These are phyloP conservation scores for Torulaspora quercuum DNA, from an alignment of 805 yeast species.

Conservation along the genomic window DNA sequence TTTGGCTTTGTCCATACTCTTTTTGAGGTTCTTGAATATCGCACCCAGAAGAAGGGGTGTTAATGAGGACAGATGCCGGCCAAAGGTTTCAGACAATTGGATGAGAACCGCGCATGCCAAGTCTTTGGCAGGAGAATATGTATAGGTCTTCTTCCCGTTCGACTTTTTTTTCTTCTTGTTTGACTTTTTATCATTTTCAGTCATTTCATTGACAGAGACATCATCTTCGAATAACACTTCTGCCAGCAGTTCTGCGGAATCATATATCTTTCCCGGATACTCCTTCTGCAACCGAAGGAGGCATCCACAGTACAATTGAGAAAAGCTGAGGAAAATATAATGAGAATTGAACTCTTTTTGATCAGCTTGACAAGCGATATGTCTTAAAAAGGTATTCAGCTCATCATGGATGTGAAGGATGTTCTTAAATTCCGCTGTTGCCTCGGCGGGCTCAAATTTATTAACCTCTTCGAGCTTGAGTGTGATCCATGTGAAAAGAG, in stretches of 20 bases:
- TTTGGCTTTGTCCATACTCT: constrained; percentile 32
- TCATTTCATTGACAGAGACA: constrained; percentile 13
- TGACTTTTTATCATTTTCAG: constrained; percentile 8
- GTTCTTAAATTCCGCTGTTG: constrained; percentile 3
- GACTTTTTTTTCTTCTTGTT: constrained; percentile 24
- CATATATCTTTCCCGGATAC: constrained; percentile 28
- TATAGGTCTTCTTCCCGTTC: constrained; percentile 24
- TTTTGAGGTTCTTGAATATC: constrained; percentile 37
- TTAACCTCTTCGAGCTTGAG: constrained; percentile 16
- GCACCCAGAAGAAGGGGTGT: constrained; percentile 33
- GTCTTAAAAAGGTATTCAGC: constrained; percentile 15
- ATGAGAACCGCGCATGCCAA: constrained; percentile 31
- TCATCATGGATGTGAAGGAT: constrained; percentile 12
- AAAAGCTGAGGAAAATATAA: constrained; percentile 20
- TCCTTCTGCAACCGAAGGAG: constrained; percentile 16
- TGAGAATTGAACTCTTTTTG: constrained; percentile 23
- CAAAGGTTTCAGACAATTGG: constrained; percentile 35
- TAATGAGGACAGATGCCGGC: constrained; percentile 36
- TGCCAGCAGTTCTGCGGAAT: constrained; percentile 28
- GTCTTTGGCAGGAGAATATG: constrained; percentile 30
- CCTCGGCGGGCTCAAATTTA: constrained; percentile 5
- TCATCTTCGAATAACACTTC: constrained; percentile 33
- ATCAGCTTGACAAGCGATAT: constrained; percentile 15
- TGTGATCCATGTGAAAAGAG: constrained; percentile 26
- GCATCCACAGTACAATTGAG: constrained; percentile 23